A percentile compares a stretch with the other conserved stretches of the same genome.
Conservation (phyloP, 1,284 basidiomycete species). For the Dichomitus squalens region DNA sequence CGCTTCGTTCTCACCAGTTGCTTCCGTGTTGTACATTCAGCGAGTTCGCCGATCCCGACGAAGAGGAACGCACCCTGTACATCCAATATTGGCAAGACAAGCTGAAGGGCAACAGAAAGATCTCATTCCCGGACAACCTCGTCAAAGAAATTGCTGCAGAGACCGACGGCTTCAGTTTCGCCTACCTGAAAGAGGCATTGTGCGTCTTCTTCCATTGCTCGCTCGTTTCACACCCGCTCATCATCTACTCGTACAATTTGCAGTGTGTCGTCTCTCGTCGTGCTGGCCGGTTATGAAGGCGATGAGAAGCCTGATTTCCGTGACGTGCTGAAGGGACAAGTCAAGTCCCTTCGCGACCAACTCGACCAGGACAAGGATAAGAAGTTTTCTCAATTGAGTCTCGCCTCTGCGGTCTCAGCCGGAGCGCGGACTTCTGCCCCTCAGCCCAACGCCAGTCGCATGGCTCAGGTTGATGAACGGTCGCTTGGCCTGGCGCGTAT, state of each 20-base stretch:
- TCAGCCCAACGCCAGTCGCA: constrained; percentile 1
- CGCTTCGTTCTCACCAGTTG: neutral
- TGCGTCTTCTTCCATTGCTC: constrained; percentile 39
- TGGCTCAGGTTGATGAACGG: constrained; percentile 17
- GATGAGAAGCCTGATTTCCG: constrained; percentile 53
- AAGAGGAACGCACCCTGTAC: constrained; percentile 65
- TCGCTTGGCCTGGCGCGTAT: constrained; percentile 25
- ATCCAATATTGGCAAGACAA: constrained; percentile 79
- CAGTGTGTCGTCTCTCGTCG: constrained; percentile 67
- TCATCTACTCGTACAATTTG: neutral
- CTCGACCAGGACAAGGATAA: constrained; percentile 43
- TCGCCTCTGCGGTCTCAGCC: neutral
- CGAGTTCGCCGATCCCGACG: constrained; percentile 65
- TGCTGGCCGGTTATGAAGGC: constrained; percentile 50
- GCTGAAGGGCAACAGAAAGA: constrained; percentile 56
- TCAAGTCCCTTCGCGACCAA: constrained; percentile 61
- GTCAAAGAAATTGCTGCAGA: constrained; percentile 57
- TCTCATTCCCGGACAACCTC: constrained; percentile 68
- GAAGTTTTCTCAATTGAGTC: neutral
- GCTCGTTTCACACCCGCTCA: neutral
- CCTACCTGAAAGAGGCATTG: constrained; percentile 86
- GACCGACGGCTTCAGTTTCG: constrained; percentile 76
- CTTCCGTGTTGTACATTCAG: constrained; percentile 34
- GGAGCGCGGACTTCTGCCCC: neutral
- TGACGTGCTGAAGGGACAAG: constrained; percentile 53